Base-by-base conservation (phyloP, 2,329 filamentous ascomycete species). In the Gremmenia infestans region DNA sequence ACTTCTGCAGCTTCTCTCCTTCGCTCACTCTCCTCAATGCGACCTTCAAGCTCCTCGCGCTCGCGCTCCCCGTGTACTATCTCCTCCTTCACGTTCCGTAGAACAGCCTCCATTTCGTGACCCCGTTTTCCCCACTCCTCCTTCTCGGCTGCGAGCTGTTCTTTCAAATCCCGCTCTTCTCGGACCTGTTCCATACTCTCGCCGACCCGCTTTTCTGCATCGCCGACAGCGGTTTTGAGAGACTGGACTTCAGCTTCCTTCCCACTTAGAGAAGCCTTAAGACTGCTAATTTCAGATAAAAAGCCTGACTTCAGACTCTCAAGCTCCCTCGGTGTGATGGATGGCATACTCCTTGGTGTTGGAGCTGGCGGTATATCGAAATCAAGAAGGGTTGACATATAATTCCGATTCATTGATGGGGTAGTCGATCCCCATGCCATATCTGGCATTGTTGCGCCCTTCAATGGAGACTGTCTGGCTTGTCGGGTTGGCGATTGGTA, bases 281-380 rank as follows among this genome's bases (percentile, higher is more conserved):
- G 81, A n/a, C 89, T 91, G 60, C 91, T 96, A 57, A 99, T 96
- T 70, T 97, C 90, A 0, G 92, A 96, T 51, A 95, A 80, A 66
- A 96, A 95, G 23, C 82, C 82, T 0, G 92, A 97, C 71, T 97
- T 97, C 58, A 97, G 79, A 14, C 88, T 89, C 70, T 99, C 94
- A 2, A 97, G 78, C 73, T 99, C 94, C 36, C 94, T 85, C 1
- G 94, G 89, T 2, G 92, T 96, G 63, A 97, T 88, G 8, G 87
- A 90, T 0, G 94, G 94, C 39, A 97, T 82, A 54, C 91, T 96
- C 59, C 93, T 86, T 14, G 94, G 94, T 0, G 94, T 97, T 2
- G 93, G 91, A 63, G 91, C 85, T 0, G 93, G 91, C n/a, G 92
- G 91, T 9, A 97, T 88, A 66, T 97, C 94, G 69, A 95, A 94